Evolutionary conservation across 495 filamentous ascomycete species (phyloP), one percentile per base, ranked within the genome.

Genomic region (Bathelium albidoporum): DNA sequence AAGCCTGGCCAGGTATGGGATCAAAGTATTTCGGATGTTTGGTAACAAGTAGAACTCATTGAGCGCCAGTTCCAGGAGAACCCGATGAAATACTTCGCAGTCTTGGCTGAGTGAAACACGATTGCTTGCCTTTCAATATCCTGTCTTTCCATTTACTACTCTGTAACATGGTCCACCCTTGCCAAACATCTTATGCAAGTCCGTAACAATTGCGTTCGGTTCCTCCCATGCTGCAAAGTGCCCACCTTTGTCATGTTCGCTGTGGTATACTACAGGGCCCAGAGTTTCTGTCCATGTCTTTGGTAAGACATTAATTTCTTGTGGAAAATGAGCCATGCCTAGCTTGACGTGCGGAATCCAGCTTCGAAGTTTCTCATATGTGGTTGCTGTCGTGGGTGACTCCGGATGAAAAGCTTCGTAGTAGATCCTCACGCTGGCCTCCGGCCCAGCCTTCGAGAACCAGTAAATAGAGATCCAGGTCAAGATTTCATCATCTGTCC

Each of bases 391-490:
- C 7, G 49, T 9, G 9, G 60, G 32, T 20, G 60, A 45, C 26
- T 32, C 28, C 26, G 32, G 26, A 59, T 76, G 72, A 2, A 53
- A 59, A 2, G 72, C 66, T 65, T 81, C 76, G 63, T 83, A 80
- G 62, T 83, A 85, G 26, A 82, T 81, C 53, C 80, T 67, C 53
- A 75, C 66, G 31, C 75, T 75, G 0, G 80, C 82, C 28, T 74
- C 75, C 1, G 80, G 79, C 1, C 81, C 80, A 2, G 78, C 79
- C 14, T 70, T 71, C n/a, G 77, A 78, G 70, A 83, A 82, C 36
- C 70, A 76, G 67, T 84, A 83, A 18, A 83, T 74, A 64, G 72
- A 77, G 22, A 83, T 72, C 82, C 82, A 83, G 0, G 79, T 81
- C 43, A 82, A 62, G 24, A 84, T 76, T 68, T 82, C 80, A 32